Evolutionary conservation across 1,284 basidiomycete genomes (phyloP), one percentile per base, ranked within the genome.

Genomic region (Ceraceosorus bombacis): DNA sequence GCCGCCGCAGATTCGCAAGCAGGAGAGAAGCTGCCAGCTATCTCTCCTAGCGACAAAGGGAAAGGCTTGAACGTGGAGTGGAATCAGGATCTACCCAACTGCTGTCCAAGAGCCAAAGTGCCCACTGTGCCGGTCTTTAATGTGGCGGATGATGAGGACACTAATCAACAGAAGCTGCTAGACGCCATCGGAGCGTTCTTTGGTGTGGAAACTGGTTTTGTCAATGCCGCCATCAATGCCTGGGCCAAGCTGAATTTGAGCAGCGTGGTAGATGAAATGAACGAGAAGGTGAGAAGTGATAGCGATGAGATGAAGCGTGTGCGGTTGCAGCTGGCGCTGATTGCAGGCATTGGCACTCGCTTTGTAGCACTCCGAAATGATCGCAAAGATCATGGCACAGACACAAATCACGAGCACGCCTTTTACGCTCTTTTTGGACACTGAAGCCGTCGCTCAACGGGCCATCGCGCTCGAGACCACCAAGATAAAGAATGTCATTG

Each of bases 41-140:
- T 70, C 1, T 60, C 59, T 12, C 61, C 64, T 39, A 67, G 64
- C 41, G 68, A 65, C 55, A 68, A 66, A 36, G 5, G 55, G 12
- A 63, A 70, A 43, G 64, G 59, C 27, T 15, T 55, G 4, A 15
- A 63, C 13, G 62, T 48, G 7, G 17, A 59, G 6, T 62, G 61
- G 27, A 57, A 65, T 5, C 39, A 40, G 17, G 39, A 38, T n/a
- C 57, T 49, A 12, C 37, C 60, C 5, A 61, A 57, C 15, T 63
- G 62, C 55, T 72, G 70, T 50, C 58, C 63, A 2, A 63, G 64
- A 36, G 55, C 52, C 7, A 54, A 62, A 39, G 64, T 65, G 4
- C 70, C 70, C 7, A 55, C 53, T 12, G 69, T 67, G 9, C 67
- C 67, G 49, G 60, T 72, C 49, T 69, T 72, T 58, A 70, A 72